Conservation (phyloP, 164 flowering plant genomes). For the Stephania cephalantha region DNA sequence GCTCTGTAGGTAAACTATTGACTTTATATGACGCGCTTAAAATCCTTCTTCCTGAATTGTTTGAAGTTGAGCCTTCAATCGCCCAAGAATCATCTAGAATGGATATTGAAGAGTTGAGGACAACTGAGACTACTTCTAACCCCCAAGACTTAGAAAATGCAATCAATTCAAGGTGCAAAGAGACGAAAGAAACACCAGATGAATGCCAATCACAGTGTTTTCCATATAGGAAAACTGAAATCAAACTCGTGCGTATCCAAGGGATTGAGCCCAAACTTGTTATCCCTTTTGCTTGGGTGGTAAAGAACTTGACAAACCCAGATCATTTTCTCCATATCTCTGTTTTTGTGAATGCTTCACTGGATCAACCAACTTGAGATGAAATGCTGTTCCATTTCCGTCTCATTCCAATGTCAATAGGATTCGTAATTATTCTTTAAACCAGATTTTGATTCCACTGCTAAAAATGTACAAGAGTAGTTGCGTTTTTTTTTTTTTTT, state of each 20-base stretch:
- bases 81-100: slow-evolving; percentile 17
- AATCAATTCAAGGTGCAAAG: slow-evolving; percentile 13
- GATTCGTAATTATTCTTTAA: neutral
- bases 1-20: slow-evolving; percentile 60
- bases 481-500: neutral
- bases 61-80: slow-evolving; percentile 24
- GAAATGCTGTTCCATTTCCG: slow-evolving; percentile 8
- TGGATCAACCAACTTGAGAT: slow-evolving; percentile 10
- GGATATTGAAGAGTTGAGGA: slow-evolving; percentile 29
- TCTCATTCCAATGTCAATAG: neutral
- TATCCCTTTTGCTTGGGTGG: slow-evolving; percentile 89
- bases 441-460: slow-evolving; percentile 6
- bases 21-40: slow-evolving; percentile 64
- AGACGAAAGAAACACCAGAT: slow-evolving; percentile 18
- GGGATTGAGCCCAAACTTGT: slow-evolving; percentile 83
- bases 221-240: slow-evolving; percentile 27
- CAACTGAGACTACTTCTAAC: slow-evolving; percentile 7
- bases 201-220: slow-evolving; percentile 8
- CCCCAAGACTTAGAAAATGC: slow-evolving; percentile 21
- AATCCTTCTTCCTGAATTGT: slow-evolving; percentile 57
- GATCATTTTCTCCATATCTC: slow-evolving; percentile 85
- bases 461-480: slow-evolving; percentile 20
- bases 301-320: slow-evolving; percentile 73
- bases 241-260: slow-evolving; percentile 79
- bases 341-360: slow-evolving; percentile 45